Evolutionary conservation across 306 rosid genomes (phyloP).

Genomic region (Ziziphus jujuba): DNA sequence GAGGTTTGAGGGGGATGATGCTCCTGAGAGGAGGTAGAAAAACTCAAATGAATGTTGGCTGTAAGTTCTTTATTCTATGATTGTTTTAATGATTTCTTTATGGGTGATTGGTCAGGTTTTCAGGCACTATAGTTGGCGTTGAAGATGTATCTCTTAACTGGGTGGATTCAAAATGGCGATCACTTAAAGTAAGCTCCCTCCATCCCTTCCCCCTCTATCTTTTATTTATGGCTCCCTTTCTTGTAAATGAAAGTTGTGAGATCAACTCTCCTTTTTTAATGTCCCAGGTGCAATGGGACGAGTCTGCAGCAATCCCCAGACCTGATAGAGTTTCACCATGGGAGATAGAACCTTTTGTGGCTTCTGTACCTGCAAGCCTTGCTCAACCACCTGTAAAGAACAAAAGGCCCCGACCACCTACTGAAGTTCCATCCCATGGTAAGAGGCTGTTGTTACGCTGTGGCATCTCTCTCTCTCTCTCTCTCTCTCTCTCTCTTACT

Average conservation of each 20-base stretch:
- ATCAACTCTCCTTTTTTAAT: conserved; percentile 16
- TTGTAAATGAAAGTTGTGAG: background rate
- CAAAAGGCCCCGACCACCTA: conserved; percentile 75
- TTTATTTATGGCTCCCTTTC: background rate
- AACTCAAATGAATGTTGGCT: conserved; percentile 6
- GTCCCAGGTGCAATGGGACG: conserved; percentile 97
- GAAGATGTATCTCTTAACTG: conserved; percentile 82
- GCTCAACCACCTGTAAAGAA: conserved; percentile 55
- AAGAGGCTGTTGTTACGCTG: conserved; percentile 18
- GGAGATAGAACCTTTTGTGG: conserved; percentile 83
- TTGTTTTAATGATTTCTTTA: conserved; percentile 16
- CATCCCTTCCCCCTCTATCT: background rate
- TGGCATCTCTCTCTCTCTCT: background rate
- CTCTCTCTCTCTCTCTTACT: conserved; percentile 6
- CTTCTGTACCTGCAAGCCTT: conserved; percentile 43
- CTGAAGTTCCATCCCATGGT: conserved; percentile 60
- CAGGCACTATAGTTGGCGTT: conserved; percentile 81
- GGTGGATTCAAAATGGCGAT: conserved; percentile 78
- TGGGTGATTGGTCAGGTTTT: conserved; percentile 55
- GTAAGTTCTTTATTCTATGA: background rate
- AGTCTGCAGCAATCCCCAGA: conserved; percentile 67
- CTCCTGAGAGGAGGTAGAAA: conserved; percentile 79
- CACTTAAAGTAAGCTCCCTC: conserved; percentile 62
- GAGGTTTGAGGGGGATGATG: conserved; percentile 92
- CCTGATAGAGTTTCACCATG: conserved; percentile 94